Base-by-base conservation (phyloP, 768 basidiomycete species). In the Gymnopilus junonius region DNA sequence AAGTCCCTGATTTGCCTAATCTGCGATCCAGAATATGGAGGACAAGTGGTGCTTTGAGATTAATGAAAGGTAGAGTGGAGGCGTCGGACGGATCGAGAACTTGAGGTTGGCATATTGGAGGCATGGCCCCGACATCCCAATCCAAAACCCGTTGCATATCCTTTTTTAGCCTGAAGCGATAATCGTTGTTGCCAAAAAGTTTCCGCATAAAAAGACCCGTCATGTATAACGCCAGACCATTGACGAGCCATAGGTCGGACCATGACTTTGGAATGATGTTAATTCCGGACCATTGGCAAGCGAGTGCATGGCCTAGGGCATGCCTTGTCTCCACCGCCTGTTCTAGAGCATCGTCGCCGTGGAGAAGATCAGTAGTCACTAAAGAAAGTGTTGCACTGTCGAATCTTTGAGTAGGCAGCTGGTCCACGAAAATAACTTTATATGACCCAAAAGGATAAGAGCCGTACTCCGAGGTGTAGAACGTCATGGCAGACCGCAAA, bases 191-290 rank as follows among this genome's bases (percentile, higher is more conserved):
- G 39, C 97, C 97, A 60, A 98, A 82, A 14, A 95, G 79, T 75
- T 91, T 92, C 61, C 90, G 87, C 69, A 96, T 79, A 79, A 93
- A 98, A 42, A 95, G 83, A 10, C 91, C 91, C 5, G 93, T 91
- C 71, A 99, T 91, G 72, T 98, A 95, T 15, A 95, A 82, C 8
- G 94, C 91, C 48, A 99, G 80, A 1, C 96, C 97, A 70, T 97
- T 95, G 61, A 96, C 89, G n/a, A 99, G 87, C 97, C 97, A 99
- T 25, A 89, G 86, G 75, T 99, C 97, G 12, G 94, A 91, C 87
- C 93, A 94, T 29, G 89, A 85, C 79, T 94, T 95, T 56, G 91
- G 95, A 61, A 95, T 89, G 70, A 99, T 94, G 75, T 98, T 97
- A 76, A 99, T 88, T 27, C 97, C 96, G 59, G 93, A 83, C 97